Conservation (phyloP, 306 rosid species). For the Begonia loranthoides region DNA sequence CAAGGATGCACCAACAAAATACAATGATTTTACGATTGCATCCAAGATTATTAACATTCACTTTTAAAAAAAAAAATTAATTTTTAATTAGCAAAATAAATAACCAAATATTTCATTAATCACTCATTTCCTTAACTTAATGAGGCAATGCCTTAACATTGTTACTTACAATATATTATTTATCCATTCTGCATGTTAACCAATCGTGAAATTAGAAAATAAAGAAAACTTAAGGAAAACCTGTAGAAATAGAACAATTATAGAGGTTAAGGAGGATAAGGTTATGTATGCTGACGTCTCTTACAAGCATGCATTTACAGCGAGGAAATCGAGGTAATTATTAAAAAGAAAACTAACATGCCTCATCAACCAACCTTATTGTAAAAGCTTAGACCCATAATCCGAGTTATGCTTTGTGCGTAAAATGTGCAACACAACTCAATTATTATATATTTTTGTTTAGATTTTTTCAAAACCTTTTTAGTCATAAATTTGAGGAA, state of each 20-base stretch:
- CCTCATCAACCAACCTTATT: slow-evolving; percentile 9
- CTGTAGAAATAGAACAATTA: neutral
- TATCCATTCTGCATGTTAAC: too few species aligned
- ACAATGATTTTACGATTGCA: too few species aligned
- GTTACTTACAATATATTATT: too few species aligned
- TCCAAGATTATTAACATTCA: too few species aligned
- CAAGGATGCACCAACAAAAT: too few species aligned
- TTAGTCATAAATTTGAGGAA: slow-evolving; percentile 5
- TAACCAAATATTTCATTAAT: neutral
- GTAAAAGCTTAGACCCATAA: slow-evolving; percentile 29
- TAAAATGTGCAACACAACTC: slow-evolving; percentile 12
- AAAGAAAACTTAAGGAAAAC: neutral
- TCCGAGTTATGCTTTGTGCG: slow-evolving; percentile 18
- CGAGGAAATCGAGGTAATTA: slow-evolving; percentile 30
- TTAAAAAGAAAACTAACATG: slow-evolving; percentile 17
- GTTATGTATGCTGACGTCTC: slow-evolving; percentile 19
- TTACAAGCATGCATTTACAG: slow-evolving; percentile 31
- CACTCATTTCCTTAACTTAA: too few species aligned
- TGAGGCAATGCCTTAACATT: too few species aligned
- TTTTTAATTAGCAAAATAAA: neutral
- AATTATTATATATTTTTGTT: slow-evolving; percentile 1
- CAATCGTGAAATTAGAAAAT: neutral
- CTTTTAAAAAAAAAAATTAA: too few species aligned
- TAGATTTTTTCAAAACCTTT: slow-evolving; percentile 3
- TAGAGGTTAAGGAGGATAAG: too few species aligned